Base-by-base conservation (phyloP, 177 flowering plant genomes). In the Vitis hybrid region DNA sequence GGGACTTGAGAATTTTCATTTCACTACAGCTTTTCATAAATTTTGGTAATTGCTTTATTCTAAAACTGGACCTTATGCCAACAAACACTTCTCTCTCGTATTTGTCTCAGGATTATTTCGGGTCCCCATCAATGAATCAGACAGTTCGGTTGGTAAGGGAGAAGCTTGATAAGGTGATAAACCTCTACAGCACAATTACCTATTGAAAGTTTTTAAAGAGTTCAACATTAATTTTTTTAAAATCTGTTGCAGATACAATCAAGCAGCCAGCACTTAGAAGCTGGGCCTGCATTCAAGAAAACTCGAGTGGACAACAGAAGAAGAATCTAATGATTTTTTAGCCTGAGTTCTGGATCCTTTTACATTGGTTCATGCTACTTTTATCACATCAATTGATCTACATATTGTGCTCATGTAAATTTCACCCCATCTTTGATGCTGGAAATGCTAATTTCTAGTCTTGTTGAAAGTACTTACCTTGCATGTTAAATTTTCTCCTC, bases 91-190 rank as follows among this genome's bases (percentile, higher is more conserved):
- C 29, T 49, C 19, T 60, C 52, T 29, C 55, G 14, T 60, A 14
- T 39, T 61, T 58, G 22, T 71, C 18, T 60, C 82, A 88, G 97
- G 90, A 88, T 55, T 92, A 92, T 74, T 94, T 92, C 74, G 66
- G 87, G n/a, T 86, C 90, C n/a, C 81, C 85, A 10, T 89, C 97
- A 2, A 92, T 92, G 98, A 94, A 94, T 72, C 83, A 83, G 66
- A 90, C 97, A 2, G 96, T 92, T 65, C 84, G 62, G 48, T 71
- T 80, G 69, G 97, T 92, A 64, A 83, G 96, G 52, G 91, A 90
- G 29, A 94, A 86, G 79, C 87, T 94, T 10, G 79, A 87, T 69
- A 87, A 93, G 97, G 97, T 93, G 75, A 75, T 65, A 18, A 64
- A 31, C 33, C 15, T 71, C 11, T 18, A 3, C 5, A 26, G 3